Evolutionary conservation across 2,329 filamentous ascomycete genomes (phyloP).

Genomic region (Hypoxylon sp.): DNA sequence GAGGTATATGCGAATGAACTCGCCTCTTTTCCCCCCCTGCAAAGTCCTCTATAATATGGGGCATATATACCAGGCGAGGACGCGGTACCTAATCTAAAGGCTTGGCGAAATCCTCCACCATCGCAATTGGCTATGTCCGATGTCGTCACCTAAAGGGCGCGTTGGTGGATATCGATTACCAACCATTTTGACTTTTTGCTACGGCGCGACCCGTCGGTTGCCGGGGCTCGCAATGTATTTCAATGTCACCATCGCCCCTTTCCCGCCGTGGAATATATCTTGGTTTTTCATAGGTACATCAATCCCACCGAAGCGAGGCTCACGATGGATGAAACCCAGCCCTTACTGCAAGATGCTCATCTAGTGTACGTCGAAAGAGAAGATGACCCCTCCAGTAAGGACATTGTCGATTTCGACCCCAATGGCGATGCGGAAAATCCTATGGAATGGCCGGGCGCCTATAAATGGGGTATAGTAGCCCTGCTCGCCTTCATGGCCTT

Average conservation of each 20-base stretch:
- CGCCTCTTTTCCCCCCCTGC: too few species aligned
- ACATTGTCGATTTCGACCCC: slow-evolving; percentile 62
- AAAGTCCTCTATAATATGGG: background rate
- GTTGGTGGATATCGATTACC: slow-evolving; percentile 16
- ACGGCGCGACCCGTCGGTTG: slow-evolving; percentile 4
- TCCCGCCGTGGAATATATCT: background rate
- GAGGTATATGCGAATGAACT: too few species aligned
- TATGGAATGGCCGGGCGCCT: slow-evolving; percentile 65
- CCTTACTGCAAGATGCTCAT: slow-evolving; percentile 51
- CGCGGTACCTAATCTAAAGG: background rate
- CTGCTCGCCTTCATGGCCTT: slow-evolving; percentile 69
- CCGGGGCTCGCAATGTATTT: slow-evolving; percentile 1
- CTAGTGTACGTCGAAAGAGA: slow-evolving; percentile 43
- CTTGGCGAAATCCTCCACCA: slow-evolving; percentile 19
- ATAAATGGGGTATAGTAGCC: slow-evolving; percentile 68
- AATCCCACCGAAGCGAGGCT: background rate
- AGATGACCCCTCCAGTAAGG: slow-evolving; percentile 45
- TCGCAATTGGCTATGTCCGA: slow-evolving; percentile 31
- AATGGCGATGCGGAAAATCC: slow-evolving; percentile 66
- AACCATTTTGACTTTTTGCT: slow-evolving; percentile 13
- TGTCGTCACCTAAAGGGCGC: slow-evolving; percentile 37
- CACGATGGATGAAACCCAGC: slow-evolving; percentile 56
- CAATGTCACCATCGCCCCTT: background rate
- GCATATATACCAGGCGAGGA: background rate
- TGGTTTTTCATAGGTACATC: background rate